A percentile compares a stretch with the other conserved stretches of the same genome.
These are phyloP conservation scores for Claviceps cyperi DNA, from an alignment of 2,329 filamentous ascomycete genomes.

Conservation along the genomic window DNA sequence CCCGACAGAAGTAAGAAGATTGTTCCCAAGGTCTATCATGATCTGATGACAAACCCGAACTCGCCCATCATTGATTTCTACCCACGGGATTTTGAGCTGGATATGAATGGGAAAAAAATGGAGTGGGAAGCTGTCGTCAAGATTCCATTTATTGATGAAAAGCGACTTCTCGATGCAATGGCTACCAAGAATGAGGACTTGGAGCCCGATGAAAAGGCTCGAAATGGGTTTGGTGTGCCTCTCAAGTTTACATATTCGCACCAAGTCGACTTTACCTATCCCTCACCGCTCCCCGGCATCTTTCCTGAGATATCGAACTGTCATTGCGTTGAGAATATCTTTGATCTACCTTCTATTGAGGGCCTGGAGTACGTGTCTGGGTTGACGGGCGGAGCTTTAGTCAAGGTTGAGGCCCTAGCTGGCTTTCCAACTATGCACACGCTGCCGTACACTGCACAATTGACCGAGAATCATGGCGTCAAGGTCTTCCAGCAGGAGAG, in stretches of 20 bases:
- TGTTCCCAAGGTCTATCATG: slow-evolving; percentile 74
- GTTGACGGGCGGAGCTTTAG: slow-evolving; percentile 67
- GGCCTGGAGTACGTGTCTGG: slow-evolving; percentile 76
- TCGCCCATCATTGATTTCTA: slow-evolving; percentile 98
- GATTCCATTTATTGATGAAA: slow-evolving; percentile 96
- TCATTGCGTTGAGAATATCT: slow-evolving; percentile 89
- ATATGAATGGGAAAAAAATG: slow-evolving; percentile 99
- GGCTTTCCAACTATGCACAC: slow-evolving; percentile 87
- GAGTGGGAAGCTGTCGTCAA: slow-evolving; percentile 99
- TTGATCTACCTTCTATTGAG: slow-evolving; percentile 84
- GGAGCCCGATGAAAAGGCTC: slow-evolving; percentile 60
- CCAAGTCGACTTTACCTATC: slow-evolving; percentile 67
- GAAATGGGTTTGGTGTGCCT: slow-evolving; percentile 84
- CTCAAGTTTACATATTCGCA: slow-evolving; percentile 83
- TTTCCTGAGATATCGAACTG: slow-evolving; percentile 83
- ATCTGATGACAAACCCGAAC: slow-evolving; percentile 77
- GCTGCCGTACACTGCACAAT: slow-evolving; percentile 63
- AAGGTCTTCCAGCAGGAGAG: slow-evolving; percentile 94
- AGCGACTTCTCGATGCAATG: slow-evolving; percentile 74
- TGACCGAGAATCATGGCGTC: slow-evolving; percentile 64
- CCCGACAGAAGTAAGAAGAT: slow-evolving; percentile 96
- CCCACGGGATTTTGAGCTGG: slow-evolving; percentile 86
- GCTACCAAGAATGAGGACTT: slow-evolving; percentile 65
- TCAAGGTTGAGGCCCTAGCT: slow-evolving; percentile 71
- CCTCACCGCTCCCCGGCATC: slow-evolving; percentile 73